A percentile compares a stretch with the other conserved stretches of the same genome.
phyloP scores from a whole-genome alignment of 2,329 filamentous ascomycete genomes.

The Paracoccidioides lutzii region DNA sequence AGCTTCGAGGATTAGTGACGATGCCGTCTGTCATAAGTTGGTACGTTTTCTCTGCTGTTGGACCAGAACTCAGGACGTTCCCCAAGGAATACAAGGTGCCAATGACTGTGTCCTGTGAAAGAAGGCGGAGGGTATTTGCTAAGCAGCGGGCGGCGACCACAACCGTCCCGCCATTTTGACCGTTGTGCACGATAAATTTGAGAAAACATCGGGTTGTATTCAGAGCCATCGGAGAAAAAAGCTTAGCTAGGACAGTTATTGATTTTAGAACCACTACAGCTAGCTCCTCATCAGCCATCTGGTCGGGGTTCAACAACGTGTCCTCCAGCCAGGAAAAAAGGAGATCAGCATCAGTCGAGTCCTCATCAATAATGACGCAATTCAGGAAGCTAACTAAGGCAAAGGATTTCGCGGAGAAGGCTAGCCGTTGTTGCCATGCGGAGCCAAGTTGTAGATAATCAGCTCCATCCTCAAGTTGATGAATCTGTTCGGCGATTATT shows the following conservation, averaged over 20 bases:
- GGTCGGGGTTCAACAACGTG: slow-evolving; percentile 60
- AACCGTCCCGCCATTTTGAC: slow-evolving; percentile 55
- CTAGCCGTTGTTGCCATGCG: slow-evolving; percentile 71
- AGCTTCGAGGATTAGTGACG: slow-evolving; percentile 39
- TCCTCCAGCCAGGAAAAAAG: slow-evolving; percentile 79
- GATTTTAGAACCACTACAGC: slow-evolving; percentile 67
- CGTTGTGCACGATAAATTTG: slow-evolving; percentile 75
- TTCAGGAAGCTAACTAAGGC: slow-evolving; percentile 74
- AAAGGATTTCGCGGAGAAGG: slow-evolving; percentile 72
- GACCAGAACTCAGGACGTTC: slow-evolving; percentile 73
- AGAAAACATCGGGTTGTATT: slow-evolving; percentile 67
- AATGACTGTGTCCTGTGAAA: slow-evolving; percentile 88
- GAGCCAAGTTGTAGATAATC: slow-evolving; percentile 84
- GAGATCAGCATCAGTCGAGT: slow-evolving; percentile 63
- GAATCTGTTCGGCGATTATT: slow-evolving; percentile 70
- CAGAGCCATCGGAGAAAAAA: slow-evolving; percentile 60
- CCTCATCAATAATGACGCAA: slow-evolving; percentile 69
- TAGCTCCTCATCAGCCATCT: slow-evolving; percentile 69
- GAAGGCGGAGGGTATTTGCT: slow-evolving; percentile 62
- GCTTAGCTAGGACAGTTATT: slow-evolving; percentile 66
- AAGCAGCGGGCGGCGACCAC: slow-evolving; percentile 71
- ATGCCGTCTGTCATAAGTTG: slow-evolving; percentile 17
- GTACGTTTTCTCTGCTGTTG: slow-evolving; percentile 36
- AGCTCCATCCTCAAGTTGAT: slow-evolving; percentile 71
- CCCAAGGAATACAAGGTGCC: slow-evolving; percentile 94